phyloP scores from a whole-genome alignment of 2,329 filamentous ascomycete species.

The Diaporthe sp. region DNA sequence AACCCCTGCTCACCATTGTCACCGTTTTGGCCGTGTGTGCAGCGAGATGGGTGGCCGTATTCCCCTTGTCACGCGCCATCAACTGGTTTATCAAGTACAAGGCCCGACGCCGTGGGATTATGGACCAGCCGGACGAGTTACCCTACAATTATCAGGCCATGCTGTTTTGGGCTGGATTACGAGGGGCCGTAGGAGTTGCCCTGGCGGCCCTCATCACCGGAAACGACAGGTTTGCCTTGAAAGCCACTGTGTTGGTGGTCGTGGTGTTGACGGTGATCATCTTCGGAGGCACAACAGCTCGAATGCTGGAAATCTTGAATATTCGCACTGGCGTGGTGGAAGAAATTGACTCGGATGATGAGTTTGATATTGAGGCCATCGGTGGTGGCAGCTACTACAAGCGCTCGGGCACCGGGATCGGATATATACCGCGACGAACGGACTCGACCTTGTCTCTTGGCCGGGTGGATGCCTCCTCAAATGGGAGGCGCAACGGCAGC shows the following conservation, averaged over 20 bases:
- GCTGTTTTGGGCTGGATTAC: constrained; percentile 98
- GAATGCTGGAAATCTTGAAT: constrained; percentile 97
- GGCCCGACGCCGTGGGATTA: constrained; percentile 78
- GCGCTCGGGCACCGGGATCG: constrained; percentile 81
- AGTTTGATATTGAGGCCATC: constrained; percentile 93
- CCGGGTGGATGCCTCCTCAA: constrained; percentile 58
- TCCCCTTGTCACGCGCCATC: constrained; percentile 89
- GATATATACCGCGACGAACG: constrained; percentile 79
- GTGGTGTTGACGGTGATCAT: constrained; percentile 99
- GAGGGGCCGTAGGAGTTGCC: constrained; percentile 95
- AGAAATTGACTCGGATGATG: constrained; percentile 96
- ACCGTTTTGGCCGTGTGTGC: constrained; percentile 92
- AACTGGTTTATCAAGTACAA: constrained; percentile 94
- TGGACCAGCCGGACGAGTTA: constrained; percentile 85
- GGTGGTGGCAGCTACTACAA: constrained; percentile 83
- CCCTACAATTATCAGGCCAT: constrained; percentile 98
- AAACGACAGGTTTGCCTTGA: constrained; percentile 83
- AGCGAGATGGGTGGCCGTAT: constrained; percentile 93
- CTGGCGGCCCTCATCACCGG: constrained; percentile 90
- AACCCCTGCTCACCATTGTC: constrained; percentile 94
- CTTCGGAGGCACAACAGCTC: constrained; percentile 95
- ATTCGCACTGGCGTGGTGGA: constrained; percentile 97
- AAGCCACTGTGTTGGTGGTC: constrained; percentile 96
- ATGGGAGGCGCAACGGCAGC: constrained; percentile 44
- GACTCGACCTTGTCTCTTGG: constrained; percentile 71